phyloP scores from a whole-genome alignment of 768 basidiomycete species.

The Chalciporus pseudorubinellus region DNA sequence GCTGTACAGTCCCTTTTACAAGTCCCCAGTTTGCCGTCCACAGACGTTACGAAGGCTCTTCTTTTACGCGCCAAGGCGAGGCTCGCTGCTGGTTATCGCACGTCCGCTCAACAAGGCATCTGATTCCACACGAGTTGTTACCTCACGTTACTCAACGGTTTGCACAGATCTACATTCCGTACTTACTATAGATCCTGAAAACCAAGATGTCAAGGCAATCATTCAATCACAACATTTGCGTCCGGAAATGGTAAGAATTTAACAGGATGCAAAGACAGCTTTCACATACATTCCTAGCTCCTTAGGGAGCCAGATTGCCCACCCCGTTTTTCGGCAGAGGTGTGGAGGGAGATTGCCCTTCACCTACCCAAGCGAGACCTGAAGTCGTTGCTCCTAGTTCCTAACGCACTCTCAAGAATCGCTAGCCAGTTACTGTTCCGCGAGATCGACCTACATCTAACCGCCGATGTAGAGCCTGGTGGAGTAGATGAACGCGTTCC shows the following conservation, averaged over 20 bases:
- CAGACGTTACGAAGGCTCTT: slow-evolving; percentile 56
- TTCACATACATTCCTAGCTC: slow-evolving; percentile 18
- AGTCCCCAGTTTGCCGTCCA: slow-evolving; percentile 49
- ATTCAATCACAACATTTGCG: slow-evolving; percentile 50
- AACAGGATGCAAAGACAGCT: background rate
- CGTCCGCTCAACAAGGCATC: slow-evolving; percentile 65
- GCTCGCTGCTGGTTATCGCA: slow-evolving; percentile 55
- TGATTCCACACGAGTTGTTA: background rate
- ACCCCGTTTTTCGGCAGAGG: slow-evolving; percentile 61
- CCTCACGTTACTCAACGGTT: background rate
- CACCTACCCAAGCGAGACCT: slow-evolving; percentile 65
- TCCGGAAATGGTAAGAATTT: slow-evolving; percentile 52
- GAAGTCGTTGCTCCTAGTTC: slow-evolving; percentile 59
- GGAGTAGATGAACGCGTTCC: slow-evolving; percentile 10
- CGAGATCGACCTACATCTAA: slow-evolving; percentile 63
- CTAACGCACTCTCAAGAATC: slow-evolving; percentile 64
- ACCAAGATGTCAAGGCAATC: slow-evolving; percentile 65
- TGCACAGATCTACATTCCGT: slow-evolving; percentile 63
- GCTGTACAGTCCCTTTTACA: slow-evolving; percentile 69
- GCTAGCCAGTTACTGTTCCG: slow-evolving; percentile 67
- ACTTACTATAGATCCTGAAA: slow-evolving; percentile 60
- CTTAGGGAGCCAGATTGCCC: slow-evolving; percentile 40
- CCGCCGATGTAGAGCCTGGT: slow-evolving; percentile 31
- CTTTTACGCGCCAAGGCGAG: slow-evolving; percentile 66
- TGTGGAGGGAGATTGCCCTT: slow-evolving; percentile 68